Evolutionary conservation across 75 land plant species (phyloP), one percentile per base, ranked within the genome.

Genomic region (Cunninghamia lanceolata): DNA sequence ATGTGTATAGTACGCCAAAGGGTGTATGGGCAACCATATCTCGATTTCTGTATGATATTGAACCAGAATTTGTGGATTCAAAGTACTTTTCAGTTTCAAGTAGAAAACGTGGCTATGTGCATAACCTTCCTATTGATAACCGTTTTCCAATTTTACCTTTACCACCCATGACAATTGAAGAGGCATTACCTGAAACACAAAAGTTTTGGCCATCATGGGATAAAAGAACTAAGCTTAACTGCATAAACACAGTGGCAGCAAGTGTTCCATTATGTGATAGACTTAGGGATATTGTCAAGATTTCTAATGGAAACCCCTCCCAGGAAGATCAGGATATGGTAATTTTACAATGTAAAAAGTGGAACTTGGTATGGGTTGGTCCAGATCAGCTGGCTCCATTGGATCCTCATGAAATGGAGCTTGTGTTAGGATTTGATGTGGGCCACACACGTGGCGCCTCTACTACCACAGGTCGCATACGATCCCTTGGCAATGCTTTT

Each of bases 151-250:
- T 94, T 59, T 30, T 38, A 19, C 88, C 92, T 21, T n/a, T 53
- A 14, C 91, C 92, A 28, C 92, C 94, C 0, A 77, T 82, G 83
- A 94, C 92, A 53, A 89, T 94, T 46, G 39, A 56, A 19, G 95
- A 93, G 68, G 88, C 94, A 28, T 82, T 94, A 35, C 94, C 95
- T 9, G 76, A 83, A 19, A 85, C 89, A 14, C 63, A 45, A 9
- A 80, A 87, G 53, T 94, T 88, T 85, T 92, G 94, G 92, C 95
- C 95, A 70, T 71, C 88, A 34, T 94, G 95, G 95, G 95, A 94
- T 80, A 50, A 63, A 2, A 87, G 95, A 38, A 87, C 86, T 3
- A 86, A 94, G 50, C 75, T 94, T 35, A 88, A 92, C 46, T 93
- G 94, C 87, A 84, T 93, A 66, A 88, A 88, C 38, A 89, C 90